phyloP scores from a whole-genome alignment of 1,284 basidiomycete genomes.

The Microstroma glucosiphilum region DNA sequence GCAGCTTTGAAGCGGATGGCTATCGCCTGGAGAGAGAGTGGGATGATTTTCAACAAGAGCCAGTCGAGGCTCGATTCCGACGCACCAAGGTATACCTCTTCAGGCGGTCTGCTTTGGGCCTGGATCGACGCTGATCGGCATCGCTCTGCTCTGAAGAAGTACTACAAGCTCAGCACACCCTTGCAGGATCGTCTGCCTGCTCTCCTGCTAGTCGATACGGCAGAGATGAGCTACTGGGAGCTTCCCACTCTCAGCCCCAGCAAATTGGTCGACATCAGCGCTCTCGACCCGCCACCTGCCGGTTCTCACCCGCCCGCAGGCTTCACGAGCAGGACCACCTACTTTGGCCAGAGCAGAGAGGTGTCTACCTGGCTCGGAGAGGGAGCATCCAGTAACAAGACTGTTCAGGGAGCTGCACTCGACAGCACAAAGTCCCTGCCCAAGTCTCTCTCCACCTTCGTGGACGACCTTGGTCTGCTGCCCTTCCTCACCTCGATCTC shows the following conservation, averaged over 20 bases:
- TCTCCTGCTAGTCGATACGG: slow-evolving; percentile 31
- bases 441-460: too few relatives aligned
- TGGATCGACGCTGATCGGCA: slow-evolving; percentile 47
- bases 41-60: neutral
- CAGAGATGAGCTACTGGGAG: slow-evolving; percentile 26
- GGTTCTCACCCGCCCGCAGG: neutral
- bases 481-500: too few relatives aligned
- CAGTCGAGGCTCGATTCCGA: neutral
- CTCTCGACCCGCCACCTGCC: neutral
- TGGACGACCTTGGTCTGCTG: too few relatives aligned
- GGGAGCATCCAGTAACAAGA: neutral
- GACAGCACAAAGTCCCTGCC: too few relatives aligned
- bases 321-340: neutral
- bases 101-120: slow-evolving; percentile 22
- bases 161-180: neutral
- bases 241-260: slow-evolving; percentile 14
- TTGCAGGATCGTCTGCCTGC: slow-evolving; percentile 26
- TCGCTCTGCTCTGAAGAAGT: slow-evolving; percentile 28
- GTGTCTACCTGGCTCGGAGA: slow-evolving; percentile 6
- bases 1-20: slow-evolving; percentile 24
- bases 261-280: slow-evolving; percentile 5
- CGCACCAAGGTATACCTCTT: neutral
- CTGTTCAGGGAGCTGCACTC: neutral
- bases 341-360: neutral
- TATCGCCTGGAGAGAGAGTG: slow-evolving; percentile 23